Base-by-base conservation (phyloP, 495 filamentous ascomycete species). In the Hypoxylon lenormandii region DNA sequence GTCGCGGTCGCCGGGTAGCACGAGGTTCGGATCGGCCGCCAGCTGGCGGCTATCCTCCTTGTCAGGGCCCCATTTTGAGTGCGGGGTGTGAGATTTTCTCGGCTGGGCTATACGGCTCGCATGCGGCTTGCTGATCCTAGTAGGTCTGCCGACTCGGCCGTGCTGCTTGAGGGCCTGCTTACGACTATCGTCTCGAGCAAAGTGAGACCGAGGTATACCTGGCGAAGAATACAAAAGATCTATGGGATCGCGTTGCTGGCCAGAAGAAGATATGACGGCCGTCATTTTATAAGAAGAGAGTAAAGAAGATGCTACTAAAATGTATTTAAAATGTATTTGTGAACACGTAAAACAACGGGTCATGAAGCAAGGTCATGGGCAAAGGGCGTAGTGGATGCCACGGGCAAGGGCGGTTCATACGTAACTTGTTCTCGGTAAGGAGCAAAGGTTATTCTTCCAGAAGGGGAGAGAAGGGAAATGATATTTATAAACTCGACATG, bases 1-100 rank as follows among this genome's bases (percentile, higher is more conserved):
- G n/a, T n/a, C n/a, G n/a, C 26, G 30, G 54, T 80, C 76, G 42
- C 72, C 53, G 15, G 79, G 76, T 5, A 80, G 53, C 1, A 37
- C 22, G 12, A 77, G 43, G 16, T 49, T 61, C 12, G 64, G 68
- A 30, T 75, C 74, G 4, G 76, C 76, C 36, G 71, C 68, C 5
- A 79, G 59, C 0, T 55, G 68, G 40, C 64, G 64, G 63, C 71
- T 64, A 30, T 80, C 78, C n/a, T 70, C 72, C 11, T 51, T 47
- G 5, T 77, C 74, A 11, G n/a, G 19, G n/a, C 30, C 54, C 59
- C 59, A 60, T 60, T 16, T 23, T n/a, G 37, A 15, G 38, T 23
- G 16, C 1, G 49, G 50, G n/a, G 49, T 23, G 12, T 21, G 22
- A 11, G n/a, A 13, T 15, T 56, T 63, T 12, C 54, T 59, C 15